phyloP scores from a whole-genome alignment of 345 rosid species.

The Lumnitzera littorea region DNA sequence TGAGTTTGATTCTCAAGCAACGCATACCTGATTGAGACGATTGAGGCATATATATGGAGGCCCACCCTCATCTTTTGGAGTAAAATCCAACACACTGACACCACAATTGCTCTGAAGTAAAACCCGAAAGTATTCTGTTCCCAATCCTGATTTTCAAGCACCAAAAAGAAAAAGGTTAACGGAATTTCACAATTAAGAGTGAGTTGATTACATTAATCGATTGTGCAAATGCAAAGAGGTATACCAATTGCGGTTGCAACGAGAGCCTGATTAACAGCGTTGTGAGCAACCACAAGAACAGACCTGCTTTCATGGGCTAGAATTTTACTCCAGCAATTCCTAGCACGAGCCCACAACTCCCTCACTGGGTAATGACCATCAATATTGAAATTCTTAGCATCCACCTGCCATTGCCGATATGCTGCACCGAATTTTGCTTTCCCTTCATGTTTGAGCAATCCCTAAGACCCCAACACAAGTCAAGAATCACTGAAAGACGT shows the following conservation, averaged over 20 bases:
- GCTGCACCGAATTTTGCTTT: constrained; percentile 73
- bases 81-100: constrained; percentile 82
- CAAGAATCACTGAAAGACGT: not conserved
- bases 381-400: constrained; percentile 69
- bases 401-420: constrained; percentile 71
- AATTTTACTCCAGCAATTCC: constrained; percentile 59
- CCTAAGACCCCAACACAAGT: constrained; percentile 34
- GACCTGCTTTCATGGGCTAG: constrained; percentile 72
- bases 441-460: constrained; percentile 81
- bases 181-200: constrained; percentile 5
- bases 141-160: constrained; percentile 41
- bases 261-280: constrained; percentile 94
- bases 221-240: constrained; percentile 1
- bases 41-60: constrained; percentile 73
- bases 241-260: constrained; percentile 78
- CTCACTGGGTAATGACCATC: constrained; percentile 88
- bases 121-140: constrained; percentile 74
- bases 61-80: constrained; percentile 52
- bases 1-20: not conserved
- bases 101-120: constrained; percentile 96
- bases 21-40: constrained; percentile 77
- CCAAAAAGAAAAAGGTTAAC: not conserved
- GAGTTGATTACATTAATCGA: not conserved
- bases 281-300: constrained; percentile 94
- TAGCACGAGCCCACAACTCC: constrained; percentile 82